phyloP scores from a whole-genome alignment of 768 basidiomycete genomes.

The Tulasnella sp. region DNA sequence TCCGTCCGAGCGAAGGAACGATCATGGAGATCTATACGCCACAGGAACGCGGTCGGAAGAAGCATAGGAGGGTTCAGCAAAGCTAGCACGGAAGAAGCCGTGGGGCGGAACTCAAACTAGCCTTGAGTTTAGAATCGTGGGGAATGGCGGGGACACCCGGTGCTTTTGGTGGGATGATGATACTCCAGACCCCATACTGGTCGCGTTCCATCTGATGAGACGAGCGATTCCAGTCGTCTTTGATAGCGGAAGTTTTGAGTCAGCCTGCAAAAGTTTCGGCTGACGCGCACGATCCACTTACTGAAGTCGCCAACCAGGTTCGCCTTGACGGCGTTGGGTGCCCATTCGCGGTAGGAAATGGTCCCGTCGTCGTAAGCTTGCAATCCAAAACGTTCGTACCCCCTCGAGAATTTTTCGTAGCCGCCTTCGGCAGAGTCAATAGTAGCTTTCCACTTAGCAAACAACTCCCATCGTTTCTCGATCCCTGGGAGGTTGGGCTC shows the following conservation, averaged over 20 bases:
- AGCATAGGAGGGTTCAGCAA: slow-evolving; percentile 17
- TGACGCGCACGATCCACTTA: slow-evolving; percentile 51
- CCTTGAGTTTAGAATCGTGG: slow-evolving; percentile 96
- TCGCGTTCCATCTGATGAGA: slow-evolving; percentile 87
- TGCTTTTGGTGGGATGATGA: slow-evolving; percentile 67
- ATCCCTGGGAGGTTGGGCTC: slow-evolving; percentile 72
- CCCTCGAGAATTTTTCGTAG: slow-evolving; percentile 73
- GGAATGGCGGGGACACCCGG: slow-evolving; percentile 80
- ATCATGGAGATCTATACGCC: slow-evolving; percentile 83
- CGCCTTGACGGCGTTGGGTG: slow-evolving; percentile 84
- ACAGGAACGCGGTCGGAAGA: slow-evolving; percentile 1
- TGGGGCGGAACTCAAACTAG: slow-evolving; percentile 43
- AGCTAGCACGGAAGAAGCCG: slow-evolving; percentile 5
- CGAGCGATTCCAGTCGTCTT: slow-evolving; percentile 86
- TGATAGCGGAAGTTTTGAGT: background rate
- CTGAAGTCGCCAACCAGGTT: slow-evolving; percentile 95
- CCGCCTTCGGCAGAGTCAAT: slow-evolving; percentile 85
- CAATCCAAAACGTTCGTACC: slow-evolving; percentile 80
- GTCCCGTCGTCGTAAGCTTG: slow-evolving; percentile 67
- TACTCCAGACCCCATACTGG: slow-evolving; percentile 88
- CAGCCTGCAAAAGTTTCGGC: slow-evolving; percentile 17
- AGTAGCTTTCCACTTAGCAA: slow-evolving; percentile 72
- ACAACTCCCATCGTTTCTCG: slow-evolving; percentile 66
- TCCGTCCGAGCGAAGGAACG: slow-evolving; percentile 70
- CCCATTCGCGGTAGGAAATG: slow-evolving; percentile 93